Evolutionary conservation across 371 early-diverging fungal genomes (phyloP).

Genomic region (Synchytrium microbalum): DNA sequence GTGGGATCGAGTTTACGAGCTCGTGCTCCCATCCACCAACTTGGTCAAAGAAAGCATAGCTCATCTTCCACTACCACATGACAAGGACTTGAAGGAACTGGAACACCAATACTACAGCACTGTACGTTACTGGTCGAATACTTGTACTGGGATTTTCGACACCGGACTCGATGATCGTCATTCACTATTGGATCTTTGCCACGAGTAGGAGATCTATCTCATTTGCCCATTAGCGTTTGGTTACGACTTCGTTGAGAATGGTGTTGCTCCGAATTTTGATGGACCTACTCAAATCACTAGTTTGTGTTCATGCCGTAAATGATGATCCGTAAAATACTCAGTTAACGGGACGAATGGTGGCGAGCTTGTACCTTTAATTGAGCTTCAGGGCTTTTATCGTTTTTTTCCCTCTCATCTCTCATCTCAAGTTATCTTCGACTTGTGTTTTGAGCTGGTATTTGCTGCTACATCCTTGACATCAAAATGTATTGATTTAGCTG

Average conservation of each 20-base stretch:
- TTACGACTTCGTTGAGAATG: slow-evolving; percentile 1
- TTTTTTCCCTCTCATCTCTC: no score
- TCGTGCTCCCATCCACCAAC: neutral
- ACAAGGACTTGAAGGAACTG: neutral
- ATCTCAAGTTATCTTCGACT: no score
- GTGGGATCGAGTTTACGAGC: no score
- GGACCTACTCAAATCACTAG: neutral
- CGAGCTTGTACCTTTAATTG: no score
- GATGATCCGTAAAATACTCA: slow-evolving; percentile 2
- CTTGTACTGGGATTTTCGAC: neutral
- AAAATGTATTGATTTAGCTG: neutral
- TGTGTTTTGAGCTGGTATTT: neutral
- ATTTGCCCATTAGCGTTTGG: neutral
- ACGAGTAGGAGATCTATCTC: neutral
- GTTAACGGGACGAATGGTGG: neutral
- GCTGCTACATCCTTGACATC: neutral
- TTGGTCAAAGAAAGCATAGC: neutral
- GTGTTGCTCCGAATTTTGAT: neutral
- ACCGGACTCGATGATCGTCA: slow-evolving; percentile 5
- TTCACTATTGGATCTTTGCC: slow-evolving; percentile 2
- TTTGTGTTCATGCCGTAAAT: neutral
- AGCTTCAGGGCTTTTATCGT: no score
- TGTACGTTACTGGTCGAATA: neutral
- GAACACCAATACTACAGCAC: neutral
- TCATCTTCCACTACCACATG: neutral